Conservation (phyloP, 768 basidiomycete species). For the Kwoniella shandongensis region DNA sequence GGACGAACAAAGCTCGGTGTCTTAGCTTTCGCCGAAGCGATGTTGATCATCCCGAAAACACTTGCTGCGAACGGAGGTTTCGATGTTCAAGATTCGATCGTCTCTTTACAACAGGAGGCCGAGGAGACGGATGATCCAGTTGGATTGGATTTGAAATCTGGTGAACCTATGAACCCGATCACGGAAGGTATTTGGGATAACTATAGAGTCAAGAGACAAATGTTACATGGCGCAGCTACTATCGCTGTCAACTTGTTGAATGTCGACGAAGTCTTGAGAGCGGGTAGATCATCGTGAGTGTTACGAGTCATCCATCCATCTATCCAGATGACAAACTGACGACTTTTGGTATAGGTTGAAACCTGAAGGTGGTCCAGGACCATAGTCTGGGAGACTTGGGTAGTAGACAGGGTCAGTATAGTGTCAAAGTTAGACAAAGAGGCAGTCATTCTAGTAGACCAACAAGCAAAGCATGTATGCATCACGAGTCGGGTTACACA, state of each 20-base stretch:
- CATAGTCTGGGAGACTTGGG: conserved; percentile 6
- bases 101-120: conserved; percentile 75
- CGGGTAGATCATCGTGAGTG: conserved; percentile 54
- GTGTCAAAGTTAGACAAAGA: neutral
- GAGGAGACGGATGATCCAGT: conserved; percentile 93
- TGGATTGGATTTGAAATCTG: conserved; percentile 86
- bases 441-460: no score
- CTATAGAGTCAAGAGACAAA: conserved; percentile 96
- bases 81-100: conserved; percentile 93
- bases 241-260: conserved; percentile 94
- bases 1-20: conserved; percentile 96
- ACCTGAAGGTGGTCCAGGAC: conserved; percentile 20
- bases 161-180: conserved; percentile 94
- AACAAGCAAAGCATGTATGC: neutral
- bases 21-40: conserved; percentile 91
- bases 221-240: conserved; percentile 86
- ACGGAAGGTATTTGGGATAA: conserved; percentile 98
- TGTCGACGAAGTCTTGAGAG: conserved; percentile 84
- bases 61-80: conserved; percentile 93
- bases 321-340: neutral
- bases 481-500: neutral
- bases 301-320: no score
- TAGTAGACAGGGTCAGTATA: no score
- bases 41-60: conserved; percentile 93
- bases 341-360: conserved; percentile 10